These are phyloP conservation scores for Cytospora leucostoma DNA, from an alignment of 2,329 filamentous ascomycete species.

Conservation along the genomic window DNA sequence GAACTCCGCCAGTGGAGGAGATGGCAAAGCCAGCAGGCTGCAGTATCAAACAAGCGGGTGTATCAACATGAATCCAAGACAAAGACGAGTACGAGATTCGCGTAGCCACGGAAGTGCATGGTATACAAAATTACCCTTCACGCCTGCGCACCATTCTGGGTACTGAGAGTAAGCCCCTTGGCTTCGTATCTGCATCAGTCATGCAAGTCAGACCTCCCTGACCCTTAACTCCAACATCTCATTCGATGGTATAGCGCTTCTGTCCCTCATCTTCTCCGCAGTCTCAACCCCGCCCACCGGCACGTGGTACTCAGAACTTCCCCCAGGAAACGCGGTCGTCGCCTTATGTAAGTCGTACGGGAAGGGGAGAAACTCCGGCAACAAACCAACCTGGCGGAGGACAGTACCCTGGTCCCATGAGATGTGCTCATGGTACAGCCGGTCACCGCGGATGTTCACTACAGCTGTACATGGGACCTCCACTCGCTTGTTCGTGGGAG, in stretches of 20 bases:
- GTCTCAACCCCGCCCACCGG: constrained; percentile 61
- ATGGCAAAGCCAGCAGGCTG: background rate
- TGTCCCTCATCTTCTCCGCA: constrained; percentile 49
- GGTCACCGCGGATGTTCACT: constrained; percentile 68
- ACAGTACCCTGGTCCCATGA: constrained; percentile 68
- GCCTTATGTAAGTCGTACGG: constrained; percentile 54
- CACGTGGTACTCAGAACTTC: constrained; percentile 57
- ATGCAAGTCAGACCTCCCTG: constrained; percentile 30
- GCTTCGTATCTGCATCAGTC: background rate
- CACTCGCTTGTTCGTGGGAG: constrained; percentile 54
- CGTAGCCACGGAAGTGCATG: too few relatives aligned
- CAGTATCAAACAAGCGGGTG: background rate
- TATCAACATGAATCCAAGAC: background rate
- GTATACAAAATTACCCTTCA: too few relatives aligned
- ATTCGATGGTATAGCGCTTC: constrained; percentile 56
- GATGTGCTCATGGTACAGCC: constrained; percentile 71
- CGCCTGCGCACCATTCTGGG: background rate
- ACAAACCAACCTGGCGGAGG: constrained; percentile 60
- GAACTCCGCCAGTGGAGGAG: constrained; percentile 4
- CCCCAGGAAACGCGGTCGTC: constrained; percentile 35
- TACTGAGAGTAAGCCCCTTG: too few relatives aligned
- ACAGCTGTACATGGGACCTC: constrained; percentile 65
- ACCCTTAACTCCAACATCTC: constrained; percentile 48
- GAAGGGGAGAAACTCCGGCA: constrained; percentile 66
- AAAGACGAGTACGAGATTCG: background rate